These are phyloP conservation scores for Sarcomyxa edulis DNA, from an alignment of 768 basidiomycete species.

Conservation along the genomic window DNA sequence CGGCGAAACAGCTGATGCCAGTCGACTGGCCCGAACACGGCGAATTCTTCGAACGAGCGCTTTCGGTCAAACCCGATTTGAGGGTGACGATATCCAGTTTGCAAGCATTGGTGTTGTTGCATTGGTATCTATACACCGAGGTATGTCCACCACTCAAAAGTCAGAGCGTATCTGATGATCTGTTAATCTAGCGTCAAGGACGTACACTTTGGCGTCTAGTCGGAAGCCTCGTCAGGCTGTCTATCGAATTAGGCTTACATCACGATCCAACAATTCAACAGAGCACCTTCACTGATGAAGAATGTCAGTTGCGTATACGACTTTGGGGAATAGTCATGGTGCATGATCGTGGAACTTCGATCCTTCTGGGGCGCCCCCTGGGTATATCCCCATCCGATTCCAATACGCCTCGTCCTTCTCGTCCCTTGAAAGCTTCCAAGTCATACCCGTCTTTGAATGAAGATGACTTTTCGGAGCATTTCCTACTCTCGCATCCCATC, in stretches of 20 bases:
- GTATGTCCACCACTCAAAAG: slow-evolving; percentile 31
- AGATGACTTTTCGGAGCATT: slow-evolving; percentile 73
- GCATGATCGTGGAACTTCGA: slow-evolving; percentile 85
- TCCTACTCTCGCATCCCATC: slow-evolving; percentile 67
- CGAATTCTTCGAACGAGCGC: slow-evolving; percentile 78
- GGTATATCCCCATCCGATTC: slow-evolving; percentile 80
- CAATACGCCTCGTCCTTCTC: slow-evolving; percentile 70
- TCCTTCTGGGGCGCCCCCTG: slow-evolving; percentile 80
- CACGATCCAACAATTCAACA: slow-evolving; percentile 74
- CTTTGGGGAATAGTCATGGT: slow-evolving; percentile 84
- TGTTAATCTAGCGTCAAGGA: slow-evolving; percentile 66
- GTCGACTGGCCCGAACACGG: slow-evolving; percentile 74
- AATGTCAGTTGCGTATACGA: slow-evolving; percentile 73
- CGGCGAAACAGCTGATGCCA: slow-evolving; percentile 54
- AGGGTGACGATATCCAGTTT: slow-evolving; percentile 78
- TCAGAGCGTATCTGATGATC: too few relatives aligned
- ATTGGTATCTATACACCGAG: slow-evolving; percentile 90
- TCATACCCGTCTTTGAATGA: slow-evolving; percentile 11
- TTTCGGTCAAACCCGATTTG: slow-evolving; percentile 75
- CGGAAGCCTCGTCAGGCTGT: slow-evolving; percentile 75
- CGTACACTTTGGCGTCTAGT: slow-evolving; percentile 85
- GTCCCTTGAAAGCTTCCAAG: slow-evolving; percentile 31
- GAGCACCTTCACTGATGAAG: slow-evolving; percentile 64
- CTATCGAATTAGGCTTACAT: slow-evolving; percentile 81
- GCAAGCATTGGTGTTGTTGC: slow-evolving; percentile 78